Percentiles rank a stretch among this genome's conserved stretches.
These are phyloP conservation scores for Solanum aculeatissimum DNA, from an alignment of 305 asterid genomes.

Conservation along the genomic window DNA sequence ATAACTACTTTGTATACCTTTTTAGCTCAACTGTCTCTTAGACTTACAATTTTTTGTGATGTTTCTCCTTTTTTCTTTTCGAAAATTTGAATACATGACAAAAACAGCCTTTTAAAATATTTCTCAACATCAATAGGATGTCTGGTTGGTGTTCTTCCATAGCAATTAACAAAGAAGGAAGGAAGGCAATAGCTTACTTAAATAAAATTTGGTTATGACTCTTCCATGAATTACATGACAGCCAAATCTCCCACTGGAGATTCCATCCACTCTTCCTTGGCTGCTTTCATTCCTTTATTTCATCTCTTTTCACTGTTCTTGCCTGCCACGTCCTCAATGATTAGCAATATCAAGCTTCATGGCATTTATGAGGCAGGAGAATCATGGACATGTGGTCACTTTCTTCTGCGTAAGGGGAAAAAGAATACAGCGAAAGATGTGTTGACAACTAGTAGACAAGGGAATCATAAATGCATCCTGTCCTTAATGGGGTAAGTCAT, in stretches of 20 bases:
- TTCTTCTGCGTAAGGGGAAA: background rate
- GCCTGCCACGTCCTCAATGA: background rate
- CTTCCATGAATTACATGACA: background rate
- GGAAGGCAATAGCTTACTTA: background rate
- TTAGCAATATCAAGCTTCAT: background rate
- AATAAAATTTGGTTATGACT: background rate
- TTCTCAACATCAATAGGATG: background rate
- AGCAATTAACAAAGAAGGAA: background rate
- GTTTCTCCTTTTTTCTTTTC: background rate
- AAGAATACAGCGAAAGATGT: background rate
- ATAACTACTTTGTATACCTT: background rate
- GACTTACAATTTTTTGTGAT: background rate
- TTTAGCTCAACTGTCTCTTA: background rate
- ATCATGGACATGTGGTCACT: background rate
- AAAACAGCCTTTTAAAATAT: background rate
- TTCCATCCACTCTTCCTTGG: background rate
- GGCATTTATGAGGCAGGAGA: background rate
- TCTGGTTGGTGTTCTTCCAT: background rate
- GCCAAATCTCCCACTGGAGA: background rate
- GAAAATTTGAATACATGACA: background rate
- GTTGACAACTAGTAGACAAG: background rate
- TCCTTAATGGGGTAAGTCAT: background rate
- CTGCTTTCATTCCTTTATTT: background rate
- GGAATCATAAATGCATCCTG: background rate
- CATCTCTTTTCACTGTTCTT: background rate